Base-by-base conservation (phyloP, 371 early-diverging fungal genomes). In the Saksenaea oblongispora region DNA sequence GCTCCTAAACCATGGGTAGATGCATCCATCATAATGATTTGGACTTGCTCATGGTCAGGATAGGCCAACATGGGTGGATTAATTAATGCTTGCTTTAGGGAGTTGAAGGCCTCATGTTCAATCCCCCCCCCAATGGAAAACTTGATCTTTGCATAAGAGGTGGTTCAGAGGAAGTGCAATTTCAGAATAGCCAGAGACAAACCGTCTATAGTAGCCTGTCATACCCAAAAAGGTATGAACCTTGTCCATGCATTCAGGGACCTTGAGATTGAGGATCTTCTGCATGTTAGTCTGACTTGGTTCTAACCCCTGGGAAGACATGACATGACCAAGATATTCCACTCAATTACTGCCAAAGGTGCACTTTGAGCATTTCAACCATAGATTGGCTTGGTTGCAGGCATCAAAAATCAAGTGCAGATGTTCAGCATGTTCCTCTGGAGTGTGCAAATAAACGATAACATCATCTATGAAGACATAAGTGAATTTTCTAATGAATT, bases 381-480 rank as follows among this genome's bases (percentile, higher is more conserved):
- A 56, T 0, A 89, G 47, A 1, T 65, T 58, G 27, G 65, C 62
- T 9, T 66, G 55, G 9, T 61, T 11, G 2, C 83, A 67, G 18
- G 57, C 62, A 26, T 69, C 41, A 5, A 86, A 70, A 1, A 86
- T 69, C 27, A 9, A 0, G 17, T 64, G n/a, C 0, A 86, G 22
- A 53, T 82, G 79, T 5, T 58, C 18, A 0, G 71, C 1, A 62
- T 85, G 84, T 31, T 81, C 76, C 34, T 78, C 73, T 18, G 61
- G 22, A 0, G 64, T 72, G 1, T 35, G 26, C 3, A 70, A 73
- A 56, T 66, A 84, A 0, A 84, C 63, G 1, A 84, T 54, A n/a
- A 86, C 72, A 62, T 86, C 83, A 59, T 84, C 85, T 1, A 85
- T 60, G 59, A 81, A 84, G 0, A 78, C 62, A 9, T 69, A 39